Base-by-base conservation (phyloP, 306 rosid species). In the Prunus dulcis region DNA sequence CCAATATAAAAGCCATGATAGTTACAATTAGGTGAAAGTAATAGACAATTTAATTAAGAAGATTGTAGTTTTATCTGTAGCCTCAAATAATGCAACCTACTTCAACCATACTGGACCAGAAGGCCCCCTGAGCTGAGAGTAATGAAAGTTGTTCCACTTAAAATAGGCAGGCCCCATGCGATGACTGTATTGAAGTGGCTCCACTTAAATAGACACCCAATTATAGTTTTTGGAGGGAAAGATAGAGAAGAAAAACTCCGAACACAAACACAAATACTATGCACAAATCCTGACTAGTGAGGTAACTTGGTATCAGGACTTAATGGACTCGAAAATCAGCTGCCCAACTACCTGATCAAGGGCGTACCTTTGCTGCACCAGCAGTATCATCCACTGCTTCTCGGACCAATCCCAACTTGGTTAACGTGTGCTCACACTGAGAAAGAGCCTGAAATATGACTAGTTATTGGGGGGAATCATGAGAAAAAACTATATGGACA, bases 351-450 rank as follows among this genome's bases (percentile, higher is more conserved):
- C 66, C 73, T 80, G 71, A 71, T 81, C 76, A 72, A 73, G 73
- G 79, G 83, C 78, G 56, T 78, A 92, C 99, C 96, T 90, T 88
- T 34, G 99, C 97, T 20, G 99, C 97, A 74, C 97, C 99, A 46
- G 99, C 99, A 50, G 99, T 95, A 72, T 95, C 97, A 61, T 95
- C 97, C 55, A 86, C 92, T 14, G 97, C 97, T 83, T 89, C 99
- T 88, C 92, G 88, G 76, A 95, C 90, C 85, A 95, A 92, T 72
- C 97, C 96, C 71, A 78, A 77, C 80, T 67, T 71, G 17, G 96
- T 89, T 85, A 95, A 86, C 9, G 93, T 92, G 88, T 87, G 75
- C 89, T 95, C 99, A 82, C 99, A 95, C 88, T 95, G 99, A 83
- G 96, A 93, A 76, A 95, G 99, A 89, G 99, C 99, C 99, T 95